Evolutionary conservation across 257 asterid genomes (phyloP).

Genomic region (Salvia miltiorrhiza): DNA sequence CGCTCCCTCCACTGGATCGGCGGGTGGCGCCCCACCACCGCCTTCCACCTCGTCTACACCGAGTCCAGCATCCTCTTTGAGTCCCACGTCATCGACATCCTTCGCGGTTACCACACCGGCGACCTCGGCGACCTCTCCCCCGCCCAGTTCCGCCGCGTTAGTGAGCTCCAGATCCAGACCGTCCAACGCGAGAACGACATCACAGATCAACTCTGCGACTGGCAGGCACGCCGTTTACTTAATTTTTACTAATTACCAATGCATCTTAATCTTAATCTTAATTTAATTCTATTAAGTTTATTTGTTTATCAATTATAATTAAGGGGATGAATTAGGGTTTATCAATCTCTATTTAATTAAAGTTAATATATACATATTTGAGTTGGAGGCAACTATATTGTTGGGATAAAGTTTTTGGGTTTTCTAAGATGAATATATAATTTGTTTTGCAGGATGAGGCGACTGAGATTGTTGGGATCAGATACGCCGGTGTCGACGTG

Average conservation of each 20-base stretch:
- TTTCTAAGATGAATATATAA: too few species aligned
- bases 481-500: slow-evolving; percentile 21
- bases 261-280: too few species aligned
- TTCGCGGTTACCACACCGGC: slow-evolving; percentile 61
- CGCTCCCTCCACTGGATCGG: slow-evolving; percentile 77
- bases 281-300: too few species aligned
- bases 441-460: slow-evolving; percentile 47
- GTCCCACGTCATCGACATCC: slow-evolving; percentile 62
- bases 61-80: slow-evolving; percentile 76
- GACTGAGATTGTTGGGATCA: slow-evolving; percentile 35
- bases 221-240: too few species aligned
- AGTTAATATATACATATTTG: too few species aligned
- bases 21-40: slow-evolving; percentile 93
- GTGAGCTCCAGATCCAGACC: slow-evolving; percentile 78
- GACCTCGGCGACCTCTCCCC: slow-evolving; percentile 82
- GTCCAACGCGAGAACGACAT: slow-evolving; percentile 59
- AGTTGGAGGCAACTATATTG: too few species aligned
- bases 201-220: slow-evolving; percentile 47
- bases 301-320: too few species aligned
- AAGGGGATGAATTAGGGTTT: too few species aligned
- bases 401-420: too few species aligned
- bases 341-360: too few species aligned
- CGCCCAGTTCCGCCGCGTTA: slow-evolving; percentile 63
- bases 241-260: too few species aligned
- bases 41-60: slow-evolving; percentile 72